Percentiles rank a stretch among this genome's conserved stretches.
Conservation (phyloP, 1,284 basidiomycete species). For the Microbotryomycetes sp. region DNA sequence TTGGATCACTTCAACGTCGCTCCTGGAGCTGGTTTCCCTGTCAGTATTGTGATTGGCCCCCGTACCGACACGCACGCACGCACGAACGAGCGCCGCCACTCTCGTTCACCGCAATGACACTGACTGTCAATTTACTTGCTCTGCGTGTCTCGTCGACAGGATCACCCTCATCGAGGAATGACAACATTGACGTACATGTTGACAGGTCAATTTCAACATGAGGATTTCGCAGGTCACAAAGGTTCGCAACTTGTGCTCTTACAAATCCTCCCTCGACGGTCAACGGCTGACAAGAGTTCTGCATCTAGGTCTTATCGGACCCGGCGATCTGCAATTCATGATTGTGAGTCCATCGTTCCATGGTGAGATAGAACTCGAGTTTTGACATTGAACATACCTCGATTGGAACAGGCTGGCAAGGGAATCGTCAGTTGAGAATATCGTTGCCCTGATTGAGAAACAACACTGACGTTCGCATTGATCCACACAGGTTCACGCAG, state of each 20-base stretch:
- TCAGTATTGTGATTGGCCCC: neutral
- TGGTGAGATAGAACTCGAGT: neutral
- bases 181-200: slow-evolving; percentile 79
- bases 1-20: slow-evolving; percentile 40
- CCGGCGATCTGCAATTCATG: slow-evolving; percentile 94
- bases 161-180: slow-evolving; percentile 86
- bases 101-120: no score
- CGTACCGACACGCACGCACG: no score
- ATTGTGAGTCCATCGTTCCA: slow-evolving; percentile 54
- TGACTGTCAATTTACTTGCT: neutral
- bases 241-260: no score
- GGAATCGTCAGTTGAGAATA: slow-evolving; percentile 36
- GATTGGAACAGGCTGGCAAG: slow-evolving; percentile 84
- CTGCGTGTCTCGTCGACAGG: no score
- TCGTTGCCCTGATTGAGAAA: neutral
- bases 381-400: slow-evolving; percentile 52
- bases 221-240: slow-evolving; percentile 85
- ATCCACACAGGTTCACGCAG: slow-evolving; percentile 39
- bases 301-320: slow-evolving; percentile 51
- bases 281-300: neutral
- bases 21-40: slow-evolving; percentile 49
- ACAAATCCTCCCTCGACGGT: no score
- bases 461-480: no score
- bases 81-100: no score
- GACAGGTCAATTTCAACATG: slow-evolving; percentile 71